Percentiles rank a stretch among this genome's conserved stretches.
These are phyloP conservation scores for Aeminium ludgeri DNA, from an alignment of 495 filamentous ascomycete genomes.

Conservation along the genomic window DNA sequence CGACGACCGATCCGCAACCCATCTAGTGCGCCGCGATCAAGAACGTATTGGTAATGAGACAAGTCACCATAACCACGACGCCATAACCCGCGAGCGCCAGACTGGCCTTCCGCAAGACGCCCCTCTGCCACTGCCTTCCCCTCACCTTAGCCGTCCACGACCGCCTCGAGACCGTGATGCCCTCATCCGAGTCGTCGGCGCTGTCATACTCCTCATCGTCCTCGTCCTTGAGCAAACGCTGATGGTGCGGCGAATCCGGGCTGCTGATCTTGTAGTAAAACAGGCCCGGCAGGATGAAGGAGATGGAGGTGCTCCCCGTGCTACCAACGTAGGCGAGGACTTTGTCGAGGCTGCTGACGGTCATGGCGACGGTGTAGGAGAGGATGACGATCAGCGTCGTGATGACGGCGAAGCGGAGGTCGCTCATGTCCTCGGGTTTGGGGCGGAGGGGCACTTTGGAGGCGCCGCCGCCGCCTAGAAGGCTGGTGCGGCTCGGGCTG, in stretches of 20 bases:
- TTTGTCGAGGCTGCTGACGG: conserved; percentile 71
- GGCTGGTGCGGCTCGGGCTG: conserved; percentile 20
- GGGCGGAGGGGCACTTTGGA: conserved; percentile 7
- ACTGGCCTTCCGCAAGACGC: conserved; percentile 52
- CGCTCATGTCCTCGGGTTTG: conserved; percentile 47
- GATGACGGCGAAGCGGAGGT: conserved; percentile 75
- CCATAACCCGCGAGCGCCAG: conserved; percentile 72
- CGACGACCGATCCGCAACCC: no score
- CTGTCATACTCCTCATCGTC: conserved; percentile 35
- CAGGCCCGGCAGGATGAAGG: conserved; percentile 85
- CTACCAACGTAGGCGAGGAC: conserved; percentile 91
- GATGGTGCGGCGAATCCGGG: conserved; percentile 68
- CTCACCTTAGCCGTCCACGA: conserved; percentile 19
- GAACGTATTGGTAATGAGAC: conserved; percentile 67
- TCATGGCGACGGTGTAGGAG: conserved; percentile 76
- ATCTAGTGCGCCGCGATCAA: conserved; percentile 43
- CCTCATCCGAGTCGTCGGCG: conserved; percentile 1
- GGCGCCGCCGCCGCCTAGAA: neutral
- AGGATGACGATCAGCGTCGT: conserved; percentile 70
- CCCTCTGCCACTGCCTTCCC: conserved; percentile 34
- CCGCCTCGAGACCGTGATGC: neutral
- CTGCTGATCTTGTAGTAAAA: conserved; percentile 97
- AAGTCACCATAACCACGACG: conserved; percentile 71
- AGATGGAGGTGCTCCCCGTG: conserved; percentile 85
- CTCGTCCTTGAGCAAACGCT: conserved; percentile 73